Percentiles rank a stretch among this genome's conserved stretches.
Conservation (phyloP, 257 asterid genomes). For the Primulina tabacum region DNA sequence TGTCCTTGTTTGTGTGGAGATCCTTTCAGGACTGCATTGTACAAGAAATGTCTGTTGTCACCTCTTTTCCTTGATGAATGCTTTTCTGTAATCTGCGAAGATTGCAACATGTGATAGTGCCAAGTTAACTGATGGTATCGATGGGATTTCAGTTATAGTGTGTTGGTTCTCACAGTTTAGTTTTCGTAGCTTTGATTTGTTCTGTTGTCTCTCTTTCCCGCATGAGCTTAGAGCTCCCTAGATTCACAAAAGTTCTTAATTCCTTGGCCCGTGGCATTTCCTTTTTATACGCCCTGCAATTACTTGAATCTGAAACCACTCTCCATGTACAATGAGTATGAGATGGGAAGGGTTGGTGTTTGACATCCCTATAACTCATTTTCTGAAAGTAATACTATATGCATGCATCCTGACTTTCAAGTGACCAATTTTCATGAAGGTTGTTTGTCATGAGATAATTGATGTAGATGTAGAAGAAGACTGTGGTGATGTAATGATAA, state of each 20-base stretch:
- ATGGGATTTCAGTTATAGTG: not conserved
- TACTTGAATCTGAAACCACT: not conserved
- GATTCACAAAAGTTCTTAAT: constrained; percentile 1
- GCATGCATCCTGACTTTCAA: constrained; percentile 17
- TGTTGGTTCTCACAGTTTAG: not conserved
- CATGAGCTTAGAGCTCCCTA: not conserved
- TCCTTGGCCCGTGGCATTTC: not conserved
- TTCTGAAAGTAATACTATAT: constrained; percentile 3
- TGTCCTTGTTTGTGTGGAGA: no score
- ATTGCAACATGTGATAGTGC: not conserved
- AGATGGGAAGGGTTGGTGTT: not conserved
- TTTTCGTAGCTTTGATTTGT: not conserved
- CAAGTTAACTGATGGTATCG: not conserved
- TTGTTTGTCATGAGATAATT: constrained; percentile 55
- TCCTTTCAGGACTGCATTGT: no score
- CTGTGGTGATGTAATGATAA: constrained; percentile 32
- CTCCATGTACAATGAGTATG: not conserved
- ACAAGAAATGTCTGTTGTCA: not conserved
- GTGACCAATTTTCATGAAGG: constrained; percentile 41
- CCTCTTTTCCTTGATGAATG: not conserved
- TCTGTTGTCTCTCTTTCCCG: constrained; percentile 8
- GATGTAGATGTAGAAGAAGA: constrained; percentile 79
- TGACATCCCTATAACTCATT: constrained; percentile 1
- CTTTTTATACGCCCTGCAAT: not conserved
- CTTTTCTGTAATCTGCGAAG: not conserved